Conservation (phyloP, 2,329 filamentous ascomycete genomes). For the Aspergillus sp. region DNA sequence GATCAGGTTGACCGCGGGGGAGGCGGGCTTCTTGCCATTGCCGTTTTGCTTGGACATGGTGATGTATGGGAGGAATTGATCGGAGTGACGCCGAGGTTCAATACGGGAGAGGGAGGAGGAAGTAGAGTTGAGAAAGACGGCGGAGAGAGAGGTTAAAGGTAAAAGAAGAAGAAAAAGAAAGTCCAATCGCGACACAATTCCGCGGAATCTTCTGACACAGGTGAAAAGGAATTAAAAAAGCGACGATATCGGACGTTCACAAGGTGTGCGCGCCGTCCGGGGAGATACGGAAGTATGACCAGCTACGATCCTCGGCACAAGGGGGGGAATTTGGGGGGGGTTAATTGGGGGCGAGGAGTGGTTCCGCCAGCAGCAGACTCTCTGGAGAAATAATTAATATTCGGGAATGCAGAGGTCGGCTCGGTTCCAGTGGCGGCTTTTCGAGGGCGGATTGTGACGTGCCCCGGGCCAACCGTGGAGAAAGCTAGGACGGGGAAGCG, state of each 20-base stretch:
- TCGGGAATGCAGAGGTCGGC: slow-evolving; percentile 20
- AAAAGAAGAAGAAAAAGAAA: slow-evolving; percentile 6
- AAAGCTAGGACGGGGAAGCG: slow-evolving; percentile 36
- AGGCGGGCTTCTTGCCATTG: slow-evolving; percentile 76
- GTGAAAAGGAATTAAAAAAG: slow-evolving; percentile 12
- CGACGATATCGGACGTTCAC: slow-evolving; percentile 26
- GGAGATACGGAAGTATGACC: slow-evolving; percentile 35
- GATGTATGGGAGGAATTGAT: slow-evolving; percentile 5
- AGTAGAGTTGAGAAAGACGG: slow-evolving; percentile 3
- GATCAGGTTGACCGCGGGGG: slow-evolving; percentile 86
- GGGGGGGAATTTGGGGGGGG: slow-evolving; percentile 13
- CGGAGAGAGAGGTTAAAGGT: too few relatives aligned
- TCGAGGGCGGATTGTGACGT: not conserved
- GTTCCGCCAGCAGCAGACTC: too few relatives aligned
- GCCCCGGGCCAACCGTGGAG: slow-evolving; percentile 23
- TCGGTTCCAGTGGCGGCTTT: slow-evolving; percentile 27
- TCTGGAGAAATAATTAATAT: slow-evolving; percentile 11
- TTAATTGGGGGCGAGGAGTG: slow-evolving; percentile 1
- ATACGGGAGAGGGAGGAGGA: not conserved
- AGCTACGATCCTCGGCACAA: slow-evolving; percentile 20
- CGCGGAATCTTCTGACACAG: not conserved
- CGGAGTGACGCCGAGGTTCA: slow-evolving; percentile 1
- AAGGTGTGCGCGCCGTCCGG: slow-evolving; percentile 22
- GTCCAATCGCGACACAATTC: slow-evolving; percentile 8
- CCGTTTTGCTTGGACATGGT: slow-evolving; percentile 59